Evolutionary conservation across 2,329 filamentous ascomycete species (phyloP).

Genomic region (Botrytis elliptica): DNA sequence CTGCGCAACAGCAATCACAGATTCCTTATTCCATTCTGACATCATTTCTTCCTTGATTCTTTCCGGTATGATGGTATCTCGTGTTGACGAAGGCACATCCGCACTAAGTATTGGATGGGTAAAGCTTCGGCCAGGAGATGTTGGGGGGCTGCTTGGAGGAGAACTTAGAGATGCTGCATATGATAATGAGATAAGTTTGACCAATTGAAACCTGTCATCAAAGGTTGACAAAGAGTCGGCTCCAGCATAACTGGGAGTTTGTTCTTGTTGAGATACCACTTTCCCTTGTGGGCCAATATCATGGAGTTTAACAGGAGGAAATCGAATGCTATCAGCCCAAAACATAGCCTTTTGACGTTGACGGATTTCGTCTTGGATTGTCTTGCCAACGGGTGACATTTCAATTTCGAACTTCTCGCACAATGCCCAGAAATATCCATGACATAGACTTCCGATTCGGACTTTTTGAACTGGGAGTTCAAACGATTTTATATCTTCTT

Average conservation of each 20-base stretch:
- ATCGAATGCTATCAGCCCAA: conserved; percentile 73
- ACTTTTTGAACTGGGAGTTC: conserved; percentile 70
- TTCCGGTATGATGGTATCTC: conserved; percentile 59
- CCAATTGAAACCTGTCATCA: conserved; percentile 67
- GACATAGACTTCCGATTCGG: conserved; percentile 77
- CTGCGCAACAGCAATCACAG: conserved; percentile 65
- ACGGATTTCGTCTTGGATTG: conserved; percentile 73
- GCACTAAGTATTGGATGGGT: conserved; percentile 60
- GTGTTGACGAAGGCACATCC: conserved; percentile 43
- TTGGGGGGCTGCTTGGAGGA: conserved; percentile 66
- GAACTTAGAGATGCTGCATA: conserved; percentile 64
- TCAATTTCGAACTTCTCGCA: conserved; percentile 77
- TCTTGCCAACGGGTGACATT: conserved; percentile 63
- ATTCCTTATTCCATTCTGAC: conserved; percentile 75
- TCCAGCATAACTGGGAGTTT: conserved; percentile 53
- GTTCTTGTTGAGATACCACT: conserved; percentile 46
- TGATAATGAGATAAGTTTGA: conserved; percentile 69
- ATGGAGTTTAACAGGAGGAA: conserved; percentile 66
- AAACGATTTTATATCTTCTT: conserved; percentile 74
- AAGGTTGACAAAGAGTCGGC: conserved; percentile 70
- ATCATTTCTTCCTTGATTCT: conserved; percentile 74
- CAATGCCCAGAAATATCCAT: conserved; percentile 84
- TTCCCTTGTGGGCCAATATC: conserved; percentile 56
- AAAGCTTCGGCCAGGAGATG: conserved; percentile 65
- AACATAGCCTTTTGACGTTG: conserved; percentile 70